Conservation (phyloP, 768 basidiomycete genomes). For the Gyrodon lividus region DNA sequence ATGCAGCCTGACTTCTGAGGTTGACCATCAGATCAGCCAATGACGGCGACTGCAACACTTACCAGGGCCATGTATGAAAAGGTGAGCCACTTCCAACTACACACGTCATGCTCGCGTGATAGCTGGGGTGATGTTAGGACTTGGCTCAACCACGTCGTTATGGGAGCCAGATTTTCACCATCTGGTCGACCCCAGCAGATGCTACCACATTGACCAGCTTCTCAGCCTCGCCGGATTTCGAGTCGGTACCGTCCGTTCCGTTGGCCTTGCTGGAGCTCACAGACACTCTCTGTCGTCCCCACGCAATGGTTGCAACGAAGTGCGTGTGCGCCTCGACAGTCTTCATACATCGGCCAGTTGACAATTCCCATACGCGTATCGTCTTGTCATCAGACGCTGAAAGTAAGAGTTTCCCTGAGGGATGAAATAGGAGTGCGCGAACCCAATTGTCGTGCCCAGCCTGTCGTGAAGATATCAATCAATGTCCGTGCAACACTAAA, state of each 20-base stretch:
- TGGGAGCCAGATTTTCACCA: conserved; percentile 64
- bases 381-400: conserved; percentile 93
- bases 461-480: conserved; percentile 33
- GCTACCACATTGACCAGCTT: conserved; percentile 70
- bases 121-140: neutral
- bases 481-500: neutral
- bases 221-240: conserved; percentile 39
- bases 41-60: neutral
- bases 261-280: conserved; percentile 41
- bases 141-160: conserved; percentile 25
- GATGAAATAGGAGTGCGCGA: conserved; percentile 85
- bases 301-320: conserved; percentile 78
- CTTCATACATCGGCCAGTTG: conserved; percentile 82
- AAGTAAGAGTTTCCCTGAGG: conserved; percentile 84
- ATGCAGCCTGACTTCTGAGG: conserved; percentile 4
- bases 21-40: conserved; percentile 8
- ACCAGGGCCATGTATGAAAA: conserved; percentile 17
- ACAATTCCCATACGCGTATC: conserved; percentile 86
- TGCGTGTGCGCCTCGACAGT: conserved; percentile 85
- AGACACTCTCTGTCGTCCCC: conserved; percentile 62
- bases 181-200: conserved; percentile 67
- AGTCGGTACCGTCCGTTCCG: conserved; percentile 33
- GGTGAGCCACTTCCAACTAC: conserved; percentile 1
- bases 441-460: conserved; percentile 91
- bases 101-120: conserved; percentile 13